Conservation (phyloP, 495 filamentous ascomycete species). For the Tuber borchii region DNA sequence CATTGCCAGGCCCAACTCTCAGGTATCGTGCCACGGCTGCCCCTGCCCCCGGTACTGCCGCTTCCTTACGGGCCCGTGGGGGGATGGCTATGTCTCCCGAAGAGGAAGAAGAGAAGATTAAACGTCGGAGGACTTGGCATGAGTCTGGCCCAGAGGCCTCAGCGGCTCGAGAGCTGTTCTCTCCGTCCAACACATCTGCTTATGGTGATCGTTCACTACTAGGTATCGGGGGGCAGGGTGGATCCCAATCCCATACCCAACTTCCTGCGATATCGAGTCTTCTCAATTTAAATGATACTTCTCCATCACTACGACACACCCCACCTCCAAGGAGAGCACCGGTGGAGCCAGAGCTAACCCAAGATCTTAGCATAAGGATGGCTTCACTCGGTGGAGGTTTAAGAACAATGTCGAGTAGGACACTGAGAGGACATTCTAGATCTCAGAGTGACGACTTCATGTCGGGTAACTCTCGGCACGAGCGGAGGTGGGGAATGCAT, state of each 20-base stretch:
- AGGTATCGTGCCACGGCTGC: constrained; percentile 13
- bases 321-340: constrained; percentile 14
- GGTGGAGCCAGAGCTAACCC: constrained; percentile 9
- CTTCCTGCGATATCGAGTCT: constrained; percentile 6
- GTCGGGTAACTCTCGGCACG: constrained; percentile 1
- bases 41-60: constrained; percentile 15
- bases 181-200: constrained; percentile 34
- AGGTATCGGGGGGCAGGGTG: background rate
- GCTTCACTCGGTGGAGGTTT: background rate
- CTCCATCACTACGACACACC: constrained; percentile 6
- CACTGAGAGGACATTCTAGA: background rate
- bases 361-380: constrained; percentile 6
- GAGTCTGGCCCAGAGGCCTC: constrained; percentile 22
- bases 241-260: background rate
- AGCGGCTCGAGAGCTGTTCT: constrained; percentile 32
- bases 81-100: constrained; percentile 31
- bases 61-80: constrained; percentile 7
- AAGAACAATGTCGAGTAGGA: background rate
- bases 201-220: constrained; percentile 16
- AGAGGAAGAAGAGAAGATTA: constrained; percentile 30
- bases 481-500: constrained; percentile 1
- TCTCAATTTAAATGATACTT: constrained; percentile 27
- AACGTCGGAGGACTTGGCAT: constrained; percentile 39
- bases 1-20: constrained; percentile 16
- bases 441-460: constrained; percentile 2